Conservation (phyloP, 2,329 filamentous ascomycete species). For the Cladosporium sp. region DNA sequence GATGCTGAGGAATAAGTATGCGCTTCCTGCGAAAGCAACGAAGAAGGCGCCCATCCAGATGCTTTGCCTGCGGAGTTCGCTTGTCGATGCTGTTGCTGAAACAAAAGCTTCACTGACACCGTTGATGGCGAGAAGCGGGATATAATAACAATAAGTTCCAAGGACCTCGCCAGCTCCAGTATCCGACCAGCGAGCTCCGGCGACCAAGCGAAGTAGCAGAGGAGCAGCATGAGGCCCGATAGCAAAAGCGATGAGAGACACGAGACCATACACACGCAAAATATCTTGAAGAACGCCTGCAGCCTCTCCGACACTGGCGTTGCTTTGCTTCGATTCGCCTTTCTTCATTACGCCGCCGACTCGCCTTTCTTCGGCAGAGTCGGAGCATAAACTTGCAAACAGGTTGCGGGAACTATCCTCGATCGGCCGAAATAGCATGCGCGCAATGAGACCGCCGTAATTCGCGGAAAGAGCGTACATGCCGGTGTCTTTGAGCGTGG, state of each 20-base stretch:
- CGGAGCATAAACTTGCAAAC: constrained; percentile 70
- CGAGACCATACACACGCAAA: constrained; percentile 66
- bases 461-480: constrained; percentile 91
- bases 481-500: constrained; percentile 75
- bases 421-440: constrained; percentile 88
- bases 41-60: constrained; percentile 83
- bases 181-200: constrained; percentile 69
- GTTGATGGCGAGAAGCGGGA: constrained; percentile 87
- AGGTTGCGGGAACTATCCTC: constrained; percentile 90
- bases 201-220: constrained; percentile 66
- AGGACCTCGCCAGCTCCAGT: constrained; percentile 71
- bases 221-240: constrained; percentile 74
- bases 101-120: constrained; percentile 92
- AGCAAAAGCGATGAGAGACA: constrained; percentile 63
- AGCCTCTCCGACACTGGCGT: constrained; percentile 33
- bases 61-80: constrained; percentile 71
- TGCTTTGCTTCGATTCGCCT: constrained; percentile 6
- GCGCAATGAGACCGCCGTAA: constrained; percentile 79
- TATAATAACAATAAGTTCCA: constrained; percentile 81
- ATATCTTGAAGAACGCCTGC: constrained; percentile 56
- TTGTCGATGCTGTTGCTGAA: constrained; percentile 72
- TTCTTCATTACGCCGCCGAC: constrained; percentile 8
- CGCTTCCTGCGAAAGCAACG: constrained; percentile 65
- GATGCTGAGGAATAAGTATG: constrained; percentile 69
- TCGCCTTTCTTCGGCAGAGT: constrained; percentile 19